Evolutionary conservation across 176 grass and related monocot species (phyloP).

Genomic region (Triticum dicoccoides): DNA sequence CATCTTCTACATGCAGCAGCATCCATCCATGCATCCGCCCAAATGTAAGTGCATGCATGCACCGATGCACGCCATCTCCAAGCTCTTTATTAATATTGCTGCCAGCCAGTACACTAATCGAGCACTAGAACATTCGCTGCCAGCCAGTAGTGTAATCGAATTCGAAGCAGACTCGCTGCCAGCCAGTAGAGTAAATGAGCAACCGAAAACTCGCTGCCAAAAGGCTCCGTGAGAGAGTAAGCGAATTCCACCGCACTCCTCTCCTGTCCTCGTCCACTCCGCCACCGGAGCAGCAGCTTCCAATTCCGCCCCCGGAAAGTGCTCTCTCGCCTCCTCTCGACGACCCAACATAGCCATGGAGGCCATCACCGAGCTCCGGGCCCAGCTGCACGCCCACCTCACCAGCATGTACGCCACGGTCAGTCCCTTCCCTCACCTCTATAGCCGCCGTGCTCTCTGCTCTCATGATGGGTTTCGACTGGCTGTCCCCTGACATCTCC

Average conservation of each 20-base stretch:
- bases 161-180: too few relatives aligned
- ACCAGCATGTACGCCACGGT: slow-evolving; percentile 54
- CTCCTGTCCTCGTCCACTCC: background rate
- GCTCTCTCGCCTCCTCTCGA: background rate
- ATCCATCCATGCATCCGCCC: too few relatives aligned
- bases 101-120: too few relatives aligned
- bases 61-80: too few relatives aligned
- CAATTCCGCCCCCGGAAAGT: background rate
- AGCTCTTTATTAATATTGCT: too few relatives aligned
- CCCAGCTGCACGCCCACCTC: slow-evolving; percentile 58
- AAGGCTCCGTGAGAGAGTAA: too few relatives aligned
- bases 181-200: too few relatives aligned
- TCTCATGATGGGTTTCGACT: background rate
- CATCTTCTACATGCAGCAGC: too few relatives aligned
- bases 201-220: too few relatives aligned
- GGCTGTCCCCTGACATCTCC: background rate
- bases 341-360: slow-evolving; percentile 32
- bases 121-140: too few relatives aligned
- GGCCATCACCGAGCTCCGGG: slow-evolving; percentile 33
- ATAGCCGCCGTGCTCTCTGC: background rate
- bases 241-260: background rate
- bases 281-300: background rate
- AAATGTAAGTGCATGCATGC: too few relatives aligned
- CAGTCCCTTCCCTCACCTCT: background rate
- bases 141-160: too few relatives aligned